Evolutionary conservation across 2,329 filamentous ascomycete genomes (phyloP).

Genomic region (Bipolaris gigantea): DNA sequence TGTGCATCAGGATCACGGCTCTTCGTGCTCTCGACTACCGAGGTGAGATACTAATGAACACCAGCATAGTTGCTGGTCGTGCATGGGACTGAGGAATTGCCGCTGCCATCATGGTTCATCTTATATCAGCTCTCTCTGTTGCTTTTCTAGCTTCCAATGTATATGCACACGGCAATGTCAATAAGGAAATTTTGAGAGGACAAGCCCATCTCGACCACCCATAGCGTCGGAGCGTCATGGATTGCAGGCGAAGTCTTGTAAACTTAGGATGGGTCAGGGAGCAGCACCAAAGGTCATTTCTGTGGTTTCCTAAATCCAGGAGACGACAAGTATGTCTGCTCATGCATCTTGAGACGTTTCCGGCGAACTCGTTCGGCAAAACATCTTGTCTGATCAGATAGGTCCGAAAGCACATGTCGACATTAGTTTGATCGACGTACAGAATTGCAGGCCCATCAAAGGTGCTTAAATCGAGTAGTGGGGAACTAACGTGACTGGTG

Average conservation of each 20-base stretch:
- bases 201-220: constrained; percentile 44
- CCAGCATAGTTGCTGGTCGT: constrained; percentile 24
- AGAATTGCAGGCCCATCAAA: constrained; percentile 55
- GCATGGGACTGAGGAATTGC: constrained; percentile 19
- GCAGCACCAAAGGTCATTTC: constrained; percentile 44
- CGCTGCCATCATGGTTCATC: constrained; percentile 30
- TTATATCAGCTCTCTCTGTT: constrained; percentile 28
- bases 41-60: constrained; percentile 21
- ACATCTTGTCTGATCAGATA: constrained; percentile 53
- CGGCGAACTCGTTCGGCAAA: constrained; percentile 55
- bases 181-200: constrained; percentile 35
- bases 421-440: constrained; percentile 57
- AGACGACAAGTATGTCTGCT: constrained; percentile 5
- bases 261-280: constrained; percentile 38
- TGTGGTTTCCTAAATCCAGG: constrained; percentile 23
- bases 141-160: constrained; percentile 30
- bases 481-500: constrained; percentile 43
- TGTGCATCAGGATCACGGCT: constrained; percentile 5
- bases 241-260: constrained; percentile 38
- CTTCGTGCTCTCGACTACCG: constrained; percentile 24
- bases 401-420: constrained; percentile 57
- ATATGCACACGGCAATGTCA: constrained; percentile 45
- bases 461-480: constrained; percentile 58
- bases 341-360: constrained; percentile 40
- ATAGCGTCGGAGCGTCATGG: constrained; percentile 41